Conservation (phyloP, 139 green algal species). For the Chlamydomonas applanata region DNA sequence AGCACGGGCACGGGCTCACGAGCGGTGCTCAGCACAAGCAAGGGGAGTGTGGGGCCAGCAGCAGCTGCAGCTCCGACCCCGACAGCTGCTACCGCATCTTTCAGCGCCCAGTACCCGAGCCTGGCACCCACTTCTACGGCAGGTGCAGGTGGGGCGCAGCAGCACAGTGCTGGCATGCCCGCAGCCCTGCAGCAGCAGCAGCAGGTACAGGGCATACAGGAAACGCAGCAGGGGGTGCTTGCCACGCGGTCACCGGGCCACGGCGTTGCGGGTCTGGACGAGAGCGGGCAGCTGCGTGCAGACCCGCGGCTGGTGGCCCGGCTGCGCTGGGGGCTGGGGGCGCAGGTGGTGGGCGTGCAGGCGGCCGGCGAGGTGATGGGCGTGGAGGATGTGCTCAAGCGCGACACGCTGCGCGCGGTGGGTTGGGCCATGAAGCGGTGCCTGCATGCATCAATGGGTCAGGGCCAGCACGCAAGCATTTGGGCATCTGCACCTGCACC, state of each 20-base stretch:
- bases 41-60: no score
- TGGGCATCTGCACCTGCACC: no score
- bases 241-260: not conserved
- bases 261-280: not conserved
- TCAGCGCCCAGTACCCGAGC: not conserved
- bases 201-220: not conserved
- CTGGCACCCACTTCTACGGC: no score
- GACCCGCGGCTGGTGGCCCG: constrained; percentile 37
- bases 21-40: no score
- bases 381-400: constrained; percentile 32
- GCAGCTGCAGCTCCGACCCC: not conserved
- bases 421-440: no score
- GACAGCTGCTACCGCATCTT: not conserved
- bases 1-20: no score
- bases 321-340: constrained; percentile 40
- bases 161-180: not conserved
- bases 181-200: constrained; percentile 8
- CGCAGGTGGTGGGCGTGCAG: constrained; percentile 34
- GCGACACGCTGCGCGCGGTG: constrained; percentile 34
- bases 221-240: not conserved
- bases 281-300: not conserved
- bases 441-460: not conserved
- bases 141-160: not conserved
- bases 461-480: not conserved
- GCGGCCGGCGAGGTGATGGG: constrained; percentile 10